These are phyloP conservation scores for Crithidia brevicula DNA, from an alignment of 208 protist species.

Conservation along the genomic window DNA sequence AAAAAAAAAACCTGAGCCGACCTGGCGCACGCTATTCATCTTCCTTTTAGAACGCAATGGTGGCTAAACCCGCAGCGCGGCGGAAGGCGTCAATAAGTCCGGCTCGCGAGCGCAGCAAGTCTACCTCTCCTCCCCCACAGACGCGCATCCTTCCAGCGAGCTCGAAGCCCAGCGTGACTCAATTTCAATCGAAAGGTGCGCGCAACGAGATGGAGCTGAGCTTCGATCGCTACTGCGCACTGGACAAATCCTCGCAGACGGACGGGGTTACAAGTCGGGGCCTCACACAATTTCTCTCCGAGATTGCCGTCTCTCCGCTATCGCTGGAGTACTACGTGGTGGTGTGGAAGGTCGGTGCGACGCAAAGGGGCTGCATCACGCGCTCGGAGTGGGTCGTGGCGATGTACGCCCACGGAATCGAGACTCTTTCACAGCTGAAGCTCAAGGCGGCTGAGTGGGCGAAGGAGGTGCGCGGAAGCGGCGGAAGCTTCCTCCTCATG, in stretches of 20 bases:
- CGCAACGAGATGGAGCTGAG: conserved; percentile 65
- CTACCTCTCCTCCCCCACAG: not conserved
- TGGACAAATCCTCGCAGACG: conserved; percentile 45
- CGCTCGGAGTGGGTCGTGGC: conserved; percentile 73
- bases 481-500: conserved; percentile 59
- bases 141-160: not conserved
- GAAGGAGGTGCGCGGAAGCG: conserved; percentile 42
- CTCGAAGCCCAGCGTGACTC: conserved; percentile 3
- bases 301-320: conserved; percentile 40
- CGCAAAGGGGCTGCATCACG: conserved; percentile 49
- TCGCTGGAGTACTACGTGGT: conserved; percentile 74
- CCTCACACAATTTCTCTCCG: conserved; percentile 58
- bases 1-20: no score
- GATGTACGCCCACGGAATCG: conserved; percentile 67
- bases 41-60: not conserved
- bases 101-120: conserved; percentile 14
- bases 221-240: conserved; percentile 54
- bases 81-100: conserved; percentile 1
- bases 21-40: conserved; percentile 10
- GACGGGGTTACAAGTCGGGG: conserved; percentile 64
- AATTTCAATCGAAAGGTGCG: conserved; percentile 19
- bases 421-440: conserved; percentile 49
- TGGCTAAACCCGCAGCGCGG: conserved; percentile 1
- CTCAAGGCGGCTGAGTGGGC: conserved; percentile 53
- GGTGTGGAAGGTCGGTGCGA: conserved; percentile 79